A percentile compares a stretch with the other conserved stretches of the same genome.
Evolutionary conservation across 2,329 filamentous ascomycete genomes (phyloP).

Genomic region (Iodosphaeria phyllophila): DNA sequence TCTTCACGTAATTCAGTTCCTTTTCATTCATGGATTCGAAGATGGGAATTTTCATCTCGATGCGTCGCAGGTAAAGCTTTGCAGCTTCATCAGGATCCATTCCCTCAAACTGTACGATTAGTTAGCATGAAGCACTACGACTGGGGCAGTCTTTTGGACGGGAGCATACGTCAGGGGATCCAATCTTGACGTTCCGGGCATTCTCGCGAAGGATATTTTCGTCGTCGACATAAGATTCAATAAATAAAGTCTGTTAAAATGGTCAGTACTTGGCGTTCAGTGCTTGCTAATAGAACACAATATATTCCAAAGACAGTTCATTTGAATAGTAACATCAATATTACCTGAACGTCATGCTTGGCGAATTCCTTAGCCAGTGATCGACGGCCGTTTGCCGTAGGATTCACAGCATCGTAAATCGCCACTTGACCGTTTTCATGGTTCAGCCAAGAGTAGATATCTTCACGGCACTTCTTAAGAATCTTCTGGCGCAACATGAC

Average conservation of each 20-base stretch:
- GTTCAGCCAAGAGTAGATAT: conserved; percentile 91
- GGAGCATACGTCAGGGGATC: conserved; percentile 65
- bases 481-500: conserved; percentile 95
- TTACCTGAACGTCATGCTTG: conserved; percentile 86
- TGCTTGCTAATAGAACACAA: conserved; percentile 1
- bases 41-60: conserved; percentile 80
- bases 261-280: conserved; percentile 1
- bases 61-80: conserved; percentile 74
- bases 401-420: conserved; percentile 97
- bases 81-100: conserved; percentile 90
- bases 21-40: conserved; percentile 94
- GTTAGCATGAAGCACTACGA: too few relatives aligned
- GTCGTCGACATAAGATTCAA: conserved; percentile 89
- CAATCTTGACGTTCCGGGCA: conserved; percentile 92
- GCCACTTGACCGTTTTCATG: conserved; percentile 96
- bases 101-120: conserved; percentile 47
- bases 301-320: neutral
- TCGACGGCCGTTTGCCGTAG: conserved; percentile 61
- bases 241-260: conserved; percentile 63
- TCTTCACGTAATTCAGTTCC: conserved; percentile 95
- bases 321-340: conserved; percentile 2
- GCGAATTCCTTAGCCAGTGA: conserved; percentile 88
- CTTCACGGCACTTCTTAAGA: conserved; percentile 87
- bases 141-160: too few relatives aligned
- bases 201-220: conserved; percentile 91